These are phyloP conservation scores for Trichocladium antarcticum DNA, from an alignment of 495 filamentous ascomycete genomes.

Conservation along the genomic window DNA sequence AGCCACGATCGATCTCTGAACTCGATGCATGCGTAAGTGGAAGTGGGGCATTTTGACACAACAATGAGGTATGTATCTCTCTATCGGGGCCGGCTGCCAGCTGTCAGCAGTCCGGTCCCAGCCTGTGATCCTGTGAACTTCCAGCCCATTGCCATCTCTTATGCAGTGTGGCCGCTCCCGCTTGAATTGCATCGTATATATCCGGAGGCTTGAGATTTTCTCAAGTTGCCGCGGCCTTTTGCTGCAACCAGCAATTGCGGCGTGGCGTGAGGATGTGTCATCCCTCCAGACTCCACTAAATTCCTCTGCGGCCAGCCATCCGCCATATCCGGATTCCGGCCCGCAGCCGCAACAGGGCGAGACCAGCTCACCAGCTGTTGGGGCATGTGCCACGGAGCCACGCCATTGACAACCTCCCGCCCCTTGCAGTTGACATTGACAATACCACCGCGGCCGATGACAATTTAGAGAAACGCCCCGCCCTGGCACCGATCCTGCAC, in stretches of 20 bases:
- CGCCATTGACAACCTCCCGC: neutral
- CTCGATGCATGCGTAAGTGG: too few species aligned
- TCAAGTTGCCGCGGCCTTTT: neutral
- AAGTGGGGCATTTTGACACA: too few species aligned
- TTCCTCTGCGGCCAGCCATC: neutral
- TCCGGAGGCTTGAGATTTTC: neutral
- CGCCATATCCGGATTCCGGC: constrained; percentile 13
- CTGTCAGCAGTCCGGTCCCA: too few species aligned
- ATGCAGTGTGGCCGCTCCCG: neutral
- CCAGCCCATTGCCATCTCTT: too few species aligned
- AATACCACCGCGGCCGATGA: neutral
- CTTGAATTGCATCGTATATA: neutral
- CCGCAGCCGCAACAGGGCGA: neutral
- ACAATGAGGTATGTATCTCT: too few species aligned
- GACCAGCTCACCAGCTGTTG: too few species aligned
- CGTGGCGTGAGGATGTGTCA: constrained; percentile 5
- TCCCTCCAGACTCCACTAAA: constrained; percentile 1
- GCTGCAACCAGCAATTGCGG: neutral
- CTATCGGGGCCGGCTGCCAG: too few species aligned
- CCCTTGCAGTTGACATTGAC: neutral
- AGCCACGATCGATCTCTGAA: too few species aligned
- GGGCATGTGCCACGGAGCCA: neutral
- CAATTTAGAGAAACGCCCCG: neutral
- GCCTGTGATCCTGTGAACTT: too few species aligned
- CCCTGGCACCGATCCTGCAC: neutral